Evolutionary conservation across 108 stramenopile genomes (phyloP).

Genomic region (Parmales sp.): DNA sequence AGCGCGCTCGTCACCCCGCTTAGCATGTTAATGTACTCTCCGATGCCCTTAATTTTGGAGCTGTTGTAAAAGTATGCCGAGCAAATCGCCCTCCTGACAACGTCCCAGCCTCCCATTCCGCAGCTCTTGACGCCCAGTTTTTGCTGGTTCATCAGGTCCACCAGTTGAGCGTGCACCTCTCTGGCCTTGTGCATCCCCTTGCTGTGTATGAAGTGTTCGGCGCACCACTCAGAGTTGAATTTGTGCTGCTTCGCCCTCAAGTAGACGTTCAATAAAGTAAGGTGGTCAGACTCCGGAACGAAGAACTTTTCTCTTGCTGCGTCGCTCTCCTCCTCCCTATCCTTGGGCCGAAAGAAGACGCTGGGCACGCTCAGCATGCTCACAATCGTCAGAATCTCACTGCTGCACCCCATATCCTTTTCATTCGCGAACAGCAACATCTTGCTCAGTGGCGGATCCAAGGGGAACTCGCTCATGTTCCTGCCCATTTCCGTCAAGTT

Average conservation of each 20-base stretch:
- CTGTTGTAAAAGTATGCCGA: slow-evolving; percentile 97
- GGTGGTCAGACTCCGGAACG: slow-evolving; percentile 96
- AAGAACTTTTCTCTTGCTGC: slow-evolving; percentile 95
- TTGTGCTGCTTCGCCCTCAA: slow-evolving; percentile 83
- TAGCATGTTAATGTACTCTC: slow-evolving; percentile 97
- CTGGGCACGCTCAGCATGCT: slow-evolving; percentile 92
- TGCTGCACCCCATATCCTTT: slow-evolving; percentile 64
- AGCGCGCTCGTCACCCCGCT: slow-evolving; percentile 79
- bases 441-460: slow-evolving; percentile 93
- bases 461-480: slow-evolving; percentile 91
- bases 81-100: slow-evolving; percentile 92
- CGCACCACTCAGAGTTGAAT: slow-evolving; percentile 88
- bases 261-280: slow-evolving; percentile 93
- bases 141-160: slow-evolving; percentile 94
- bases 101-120: slow-evolving; percentile 83
- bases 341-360: slow-evolving; percentile 92
- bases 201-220: slow-evolving; percentile 90
- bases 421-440: slow-evolving; percentile 90
- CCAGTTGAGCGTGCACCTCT: slow-evolving; percentile 88
- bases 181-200: slow-evolving; percentile 93
- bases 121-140: slow-evolving; percentile 63
- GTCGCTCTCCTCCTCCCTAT: slow-evolving; percentile 96
- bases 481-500: slow-evolving; percentile 79
- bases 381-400: slow-evolving; percentile 88
- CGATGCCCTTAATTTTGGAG: slow-evolving; percentile 92